Base-by-base conservation (phyloP, 1,284 basidiomycete genomes). In the Grifola frondosa region DNA sequence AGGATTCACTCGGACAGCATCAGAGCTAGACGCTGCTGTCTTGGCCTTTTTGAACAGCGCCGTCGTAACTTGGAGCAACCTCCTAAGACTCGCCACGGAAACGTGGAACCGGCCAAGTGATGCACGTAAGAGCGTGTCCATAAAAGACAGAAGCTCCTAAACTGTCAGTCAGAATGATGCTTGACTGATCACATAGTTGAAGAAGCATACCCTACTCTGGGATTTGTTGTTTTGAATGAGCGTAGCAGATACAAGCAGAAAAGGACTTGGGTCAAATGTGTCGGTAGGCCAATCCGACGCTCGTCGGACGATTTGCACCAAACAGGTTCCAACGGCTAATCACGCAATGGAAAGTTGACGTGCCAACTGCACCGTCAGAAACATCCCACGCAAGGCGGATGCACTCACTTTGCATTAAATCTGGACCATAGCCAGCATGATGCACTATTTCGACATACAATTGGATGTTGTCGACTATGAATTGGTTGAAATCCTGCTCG, bases 181-280 rank as follows among this genome's bases (percentile, higher is more conserved):
- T 21, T 19, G 9, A 30, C 7, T 6, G 26, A 30, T n/a, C 15
- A 26, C 25, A 39, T 22, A n/a, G 25, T 36, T 39, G 22, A 17
- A 34, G 46, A 10, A 38, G 58, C 68, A 48, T 49, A 84, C 84
- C 46, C 77, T 69, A 56, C 72, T 74, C 35, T 77, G 70, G n/a
- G 70, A 61, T 58, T 78, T 79, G 61, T 85, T 83, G 56, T 80
- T 70, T 42, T 79, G 72, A 10, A 84, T 66, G 20, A 87, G 64
- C 7, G 68, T 67, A 5, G 75, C 66, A 1, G 72, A 66, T 40
- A 84, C 73, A 2, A 64, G 37, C 13, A 88, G 54, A 12, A 87
- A 53, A 5, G 81, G 70, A 11, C 77, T 77, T 5, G 80, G 71
- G 53, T 86, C 74, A 36, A 81, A 70, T 2, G 53, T 58, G 13